Evolutionary conservation across 148 eudicot species (phyloP), one percentile per base, ranked within the genome.

Genomic region (Fallopia convolvulus): DNA sequence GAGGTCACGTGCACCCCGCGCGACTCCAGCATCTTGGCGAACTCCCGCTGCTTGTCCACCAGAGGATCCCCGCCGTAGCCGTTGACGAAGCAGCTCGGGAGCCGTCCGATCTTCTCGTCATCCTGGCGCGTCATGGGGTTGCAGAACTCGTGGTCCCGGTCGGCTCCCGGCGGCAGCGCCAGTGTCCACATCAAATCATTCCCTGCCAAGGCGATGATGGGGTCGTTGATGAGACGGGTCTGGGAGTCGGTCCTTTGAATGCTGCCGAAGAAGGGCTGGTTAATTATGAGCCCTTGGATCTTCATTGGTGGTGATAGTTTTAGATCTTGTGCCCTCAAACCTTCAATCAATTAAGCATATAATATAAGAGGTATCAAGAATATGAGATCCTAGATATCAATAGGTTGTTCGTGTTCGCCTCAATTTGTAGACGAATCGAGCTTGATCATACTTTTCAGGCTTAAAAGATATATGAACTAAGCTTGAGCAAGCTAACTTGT

Each of bases 211-310:
- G 94, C 89, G 0, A 77, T 13, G 36, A 77, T 70, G 17, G 13
- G 12, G 41, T 77, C 80, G 50, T 77, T 39, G 10, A 52, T 30
- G 5, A 49, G n/a, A 41, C 80, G 72, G 4, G 52, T 8, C 66
- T 92, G 93, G 32, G 97, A 87, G 5, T 83, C 83, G 0, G 91
- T 83, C 74, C 88, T 77, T 14, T 81, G 26, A 15, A 76, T 79
- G 75, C 93, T 93, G 55, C 98, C 90, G 73, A 92, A 94, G 70
- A 79, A 94, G 0, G 95, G 85, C 81, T 94, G 97, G 78, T 92
- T 92, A 70, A 94, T 78, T 77, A 94, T 89, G 82, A 90, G 83
- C 85, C 98, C 98, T 68, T 49, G 79, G 75, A 94, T 92, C 79
- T 87, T 89, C 78, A 92, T 80, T 1, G 95, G 97, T 0, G 97